Conservation (phyloP, 371 early-diverging fungal genomes). For the Actinomucor elegans region DNA sequence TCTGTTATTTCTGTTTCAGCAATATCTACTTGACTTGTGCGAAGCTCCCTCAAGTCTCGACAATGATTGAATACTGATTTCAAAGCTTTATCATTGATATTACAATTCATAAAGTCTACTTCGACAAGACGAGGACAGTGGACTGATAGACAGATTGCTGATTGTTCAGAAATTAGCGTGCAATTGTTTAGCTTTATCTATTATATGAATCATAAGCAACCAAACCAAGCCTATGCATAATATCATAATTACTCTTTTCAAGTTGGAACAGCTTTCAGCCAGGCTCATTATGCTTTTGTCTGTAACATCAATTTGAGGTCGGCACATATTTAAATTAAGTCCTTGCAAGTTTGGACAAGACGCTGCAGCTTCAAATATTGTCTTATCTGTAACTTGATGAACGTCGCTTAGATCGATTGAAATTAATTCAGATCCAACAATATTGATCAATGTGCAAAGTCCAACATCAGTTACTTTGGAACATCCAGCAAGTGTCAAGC, state of each 20-base stretch:
- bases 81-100: constrained; percentile 48
- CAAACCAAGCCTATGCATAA: neutral
- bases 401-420: constrained; percentile 48
- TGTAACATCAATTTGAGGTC: constrained; percentile 30
- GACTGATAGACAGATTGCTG: constrained; percentile 48
- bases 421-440: constrained; percentile 25
- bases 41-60: constrained; percentile 57
- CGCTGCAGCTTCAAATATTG: constrained; percentile 30
- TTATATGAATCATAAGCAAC: neutral
- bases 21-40: constrained; percentile 36
- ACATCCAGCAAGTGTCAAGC: constrained; percentile 58
- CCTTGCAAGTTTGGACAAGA: constrained; percentile 46
- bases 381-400: constrained; percentile 29
- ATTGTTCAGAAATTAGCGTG: constrained; percentile 44
- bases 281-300: constrained; percentile 30
- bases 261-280: constrained; percentile 27
- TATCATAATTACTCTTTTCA: constrained; percentile 38
- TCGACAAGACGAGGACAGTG: constrained; percentile 59
- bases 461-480: constrained; percentile 47
- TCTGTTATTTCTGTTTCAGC: constrained; percentile 31
- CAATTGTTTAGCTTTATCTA: constrained; percentile 68
- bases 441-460: constrained; percentile 44
- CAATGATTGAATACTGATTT: constrained; percentile 41
- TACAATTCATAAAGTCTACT: constrained; percentile 58
- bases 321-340: constrained; percentile 46